These are phyloP conservation scores for Neoboletus subvelutipes DNA, from an alignment of 768 basidiomycete species.

Conservation along the genomic window DNA sequence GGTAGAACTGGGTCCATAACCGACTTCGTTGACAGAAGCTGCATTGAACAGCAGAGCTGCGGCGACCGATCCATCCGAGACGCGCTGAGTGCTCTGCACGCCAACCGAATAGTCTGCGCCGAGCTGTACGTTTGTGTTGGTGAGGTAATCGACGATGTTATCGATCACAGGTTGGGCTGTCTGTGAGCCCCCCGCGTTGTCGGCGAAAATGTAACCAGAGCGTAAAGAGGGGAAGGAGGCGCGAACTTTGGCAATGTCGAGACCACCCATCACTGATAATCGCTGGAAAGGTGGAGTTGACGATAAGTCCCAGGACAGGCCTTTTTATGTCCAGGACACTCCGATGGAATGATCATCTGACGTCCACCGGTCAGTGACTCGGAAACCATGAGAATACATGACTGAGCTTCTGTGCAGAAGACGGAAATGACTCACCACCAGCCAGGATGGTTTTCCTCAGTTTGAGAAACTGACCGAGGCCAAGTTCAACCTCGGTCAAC, in stretches of 20 bases:
- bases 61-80: conserved; percentile 48
- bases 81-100: conserved; percentile 49
- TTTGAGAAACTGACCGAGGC: too few species aligned
- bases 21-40: conserved; percentile 57
- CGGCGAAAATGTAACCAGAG: conserved; percentile 63
- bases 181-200: conserved; percentile 79
- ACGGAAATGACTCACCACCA: too few species aligned
- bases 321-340: background rate
- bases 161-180: conserved; percentile 54
- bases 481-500: too few species aligned
- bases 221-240: conserved; percentile 62
- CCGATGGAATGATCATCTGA: conserved; percentile 6
- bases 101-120: conserved; percentile 69
- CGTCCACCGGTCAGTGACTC: too few species aligned
- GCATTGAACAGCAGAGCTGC: conserved; percentile 67
- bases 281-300: background rate
- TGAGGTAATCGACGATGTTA: conserved; percentile 63
- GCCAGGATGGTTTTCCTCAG: too few species aligned
- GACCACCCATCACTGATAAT: conserved; percentile 15
- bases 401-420: too few species aligned
- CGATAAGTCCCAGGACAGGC: background rate
- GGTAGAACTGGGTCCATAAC: conserved; percentile 66
- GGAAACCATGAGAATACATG: too few species aligned
- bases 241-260: conserved; percentile 54
- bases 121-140: conserved; percentile 72